Evolutionary conservation across 2,329 filamentous ascomycete species (phyloP), one percentile per base, ranked within the genome.

Genomic region (Epichloe gansuensis): DNA sequence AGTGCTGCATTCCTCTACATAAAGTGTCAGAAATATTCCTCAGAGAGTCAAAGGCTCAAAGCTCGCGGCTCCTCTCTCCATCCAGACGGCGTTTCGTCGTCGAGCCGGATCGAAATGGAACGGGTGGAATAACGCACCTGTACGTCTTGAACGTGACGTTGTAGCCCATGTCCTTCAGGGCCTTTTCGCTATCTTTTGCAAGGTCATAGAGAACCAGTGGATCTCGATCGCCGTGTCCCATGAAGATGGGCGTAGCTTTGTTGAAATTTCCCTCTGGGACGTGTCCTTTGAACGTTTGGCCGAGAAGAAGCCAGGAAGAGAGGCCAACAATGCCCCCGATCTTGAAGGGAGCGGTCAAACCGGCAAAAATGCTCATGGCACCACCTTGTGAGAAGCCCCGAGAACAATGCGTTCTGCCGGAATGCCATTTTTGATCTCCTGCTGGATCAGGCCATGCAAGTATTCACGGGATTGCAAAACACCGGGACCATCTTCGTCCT

Each of bases 311-410:
- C 67, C 93, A 96, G 62, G 81, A 85, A 12, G 86, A 91, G 55
- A 97, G 71, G 6, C 83, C 88, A 56, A 95, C 85, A 58, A 96
- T 86, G 57, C 90, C 91, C 17, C 81, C 91, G 21, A 96, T 75
- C 69, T 88, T 88, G 59, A 80, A 74, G 53, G 73, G 70, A 57
- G 74, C 78, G 2, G 88, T 94, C 43, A 94, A 69, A 5, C 88
- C 90, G 0, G 85, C 76, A 63, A 95, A 81, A 35, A 96, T 69
- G 25, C 87, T 81, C 75, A 95, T 88, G 52, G 89, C 89, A 50
- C 88, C 91, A 54, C 91, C 91, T 69, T 96, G 81, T 25, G 81
- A 86, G 74, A 91, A 91, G 43, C 86, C 86, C 86, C 91, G 11
- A 96, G 71, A 13, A 96, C 81, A 63, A 97, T 88, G 51, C 89